Evolutionary conservation across 2,329 filamentous ascomycete genomes (phyloP), one percentile per base, ranked within the genome.

Genomic region (Lasiodiplodia hormozganensis): DNA sequence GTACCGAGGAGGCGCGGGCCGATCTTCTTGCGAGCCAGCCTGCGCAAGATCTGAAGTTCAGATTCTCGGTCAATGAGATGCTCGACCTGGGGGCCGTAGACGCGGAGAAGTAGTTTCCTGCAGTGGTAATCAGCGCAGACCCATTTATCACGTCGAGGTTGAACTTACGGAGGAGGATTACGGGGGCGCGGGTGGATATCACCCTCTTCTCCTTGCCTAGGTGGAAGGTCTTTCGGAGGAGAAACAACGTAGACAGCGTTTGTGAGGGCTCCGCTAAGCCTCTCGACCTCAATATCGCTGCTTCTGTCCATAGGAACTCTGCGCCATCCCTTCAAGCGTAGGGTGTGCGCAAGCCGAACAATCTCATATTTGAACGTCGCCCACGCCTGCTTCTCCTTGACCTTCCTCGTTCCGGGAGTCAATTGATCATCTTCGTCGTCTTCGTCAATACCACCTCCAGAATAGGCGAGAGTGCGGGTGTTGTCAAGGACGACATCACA

Each of bases 171-270:
- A 60, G 87, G 86, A 56, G 84, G 83, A 67, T 82, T 85, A 70
- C 77, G 82, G 71, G 82, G 78, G 64, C 73, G 65, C 8, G 43
- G 43, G 21, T 47, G 43, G 67, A 74, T 74, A 69, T 78, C 77
- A 49, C 76, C 75, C 70, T 84, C 80, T 38, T 78, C 77, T n/a
- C 76, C 75, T 47, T 77, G 79, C n/a, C 76, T 72, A 8, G 72
- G 68, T 40, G 83, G 80, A 12, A 94, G 73, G 43, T 91, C 85
- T 49, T 87, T 83, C 0, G 95, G 94, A 1, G 95, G 94, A 1
- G 89, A 91, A 25, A 98, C 94, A 62, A 97, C 94, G 76, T 98
- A 99, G 43, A 99, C 94, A 12, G 95, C 94, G 77, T 99, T 99
- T 23, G 96, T 99, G 72, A 99, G 82, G 10, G 96, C 96, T 70